Conservation (phyloP, 1,284 basidiomycete genomes). For the Ceratobasidium sp. region DNA sequence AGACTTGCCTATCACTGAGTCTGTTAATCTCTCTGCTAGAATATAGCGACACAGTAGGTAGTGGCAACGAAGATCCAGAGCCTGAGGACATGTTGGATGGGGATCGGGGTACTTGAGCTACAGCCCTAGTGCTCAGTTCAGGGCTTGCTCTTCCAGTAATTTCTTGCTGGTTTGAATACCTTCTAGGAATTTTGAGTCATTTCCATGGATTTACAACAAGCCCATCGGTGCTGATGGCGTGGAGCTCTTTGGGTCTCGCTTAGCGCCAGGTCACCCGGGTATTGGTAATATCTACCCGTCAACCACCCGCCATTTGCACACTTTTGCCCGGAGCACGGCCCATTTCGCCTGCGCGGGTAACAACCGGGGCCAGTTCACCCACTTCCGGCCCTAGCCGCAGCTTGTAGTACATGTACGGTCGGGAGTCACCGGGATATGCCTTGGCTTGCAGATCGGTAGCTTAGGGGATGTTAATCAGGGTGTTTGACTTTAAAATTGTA, state of each 20-base stretch:
- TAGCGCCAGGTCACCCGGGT: conserved; percentile 21
- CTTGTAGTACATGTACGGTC: too few relatives aligned
- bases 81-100: not conserved
- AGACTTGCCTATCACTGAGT: not conserved
- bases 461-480: too few relatives aligned
- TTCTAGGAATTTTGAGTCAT: too few relatives aligned
- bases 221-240: not conserved
- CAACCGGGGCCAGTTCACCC: conserved; percentile 5
- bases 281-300: too few relatives aligned
- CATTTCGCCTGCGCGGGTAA: too few relatives aligned
- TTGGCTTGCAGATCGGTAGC: too few relatives aligned
- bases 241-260: conserved; percentile 2
- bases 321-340: too few relatives aligned
- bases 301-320: too few relatives aligned
- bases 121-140: not conserved
- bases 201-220: not conserved
- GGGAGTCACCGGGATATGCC: too few relatives aligned
- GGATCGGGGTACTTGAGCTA: not conserved
- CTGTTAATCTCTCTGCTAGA: not conserved
- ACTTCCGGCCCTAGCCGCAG: conserved; percentile 12
- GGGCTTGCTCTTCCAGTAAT: not conserved
- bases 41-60: too few relatives aligned
- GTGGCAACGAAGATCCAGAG: not conserved
- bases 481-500: too few relatives aligned
- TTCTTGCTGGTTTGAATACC: too few relatives aligned